These are phyloP conservation scores for Meredithiella fracta DNA, from an alignment of 2,329 filamentous ascomycete species.

Conservation along the genomic window DNA sequence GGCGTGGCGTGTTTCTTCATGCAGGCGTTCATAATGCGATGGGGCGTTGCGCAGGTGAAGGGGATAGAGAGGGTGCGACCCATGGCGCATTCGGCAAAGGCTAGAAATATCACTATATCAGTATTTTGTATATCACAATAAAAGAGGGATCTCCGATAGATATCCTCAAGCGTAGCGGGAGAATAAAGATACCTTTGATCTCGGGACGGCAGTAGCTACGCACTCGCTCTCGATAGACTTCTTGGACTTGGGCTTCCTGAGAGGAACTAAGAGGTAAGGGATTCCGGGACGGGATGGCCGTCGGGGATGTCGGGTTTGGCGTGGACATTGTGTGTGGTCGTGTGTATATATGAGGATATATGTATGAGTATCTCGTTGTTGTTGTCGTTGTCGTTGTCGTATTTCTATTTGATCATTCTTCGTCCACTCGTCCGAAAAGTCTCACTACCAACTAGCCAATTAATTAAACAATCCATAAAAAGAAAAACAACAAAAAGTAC, in stretches of 20 bases:
- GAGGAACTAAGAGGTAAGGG: slow-evolving; percentile 68
- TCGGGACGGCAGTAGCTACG: slow-evolving; percentile 58
- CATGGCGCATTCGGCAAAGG: slow-evolving; percentile 79
- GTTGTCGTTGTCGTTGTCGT: too few relatives aligned
- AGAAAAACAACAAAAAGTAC: too few relatives aligned
- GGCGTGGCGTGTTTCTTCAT: slow-evolving; percentile 79
- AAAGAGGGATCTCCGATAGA: not conserved
- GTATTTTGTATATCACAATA: too few relatives aligned
- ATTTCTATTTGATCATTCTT: too few relatives aligned
- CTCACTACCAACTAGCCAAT: not conserved
- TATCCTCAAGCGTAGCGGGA: not conserved
- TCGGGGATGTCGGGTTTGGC: slow-evolving; percentile 14
- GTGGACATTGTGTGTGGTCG: not conserved
- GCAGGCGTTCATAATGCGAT: slow-evolving; percentile 80
- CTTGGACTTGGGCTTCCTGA: slow-evolving; percentile 67
- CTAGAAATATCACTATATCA: too few relatives aligned
- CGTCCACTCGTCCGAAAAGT: too few relatives aligned
- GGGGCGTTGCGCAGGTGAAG: slow-evolving; percentile 66
- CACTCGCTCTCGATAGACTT: slow-evolving; percentile 67
- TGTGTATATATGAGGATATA: not conserved
- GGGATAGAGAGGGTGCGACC: slow-evolving; percentile 75
- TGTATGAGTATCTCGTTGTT: not conserved
- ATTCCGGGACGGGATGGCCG: slow-evolving; percentile 47
- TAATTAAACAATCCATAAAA: too few relatives aligned
- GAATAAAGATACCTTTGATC: slow-evolving; percentile 48